These are phyloP conservation scores for Aspergillus phoenicis DNA, from an alignment of 2,329 filamentous ascomycete genomes.

Conservation along the genomic window DNA sequence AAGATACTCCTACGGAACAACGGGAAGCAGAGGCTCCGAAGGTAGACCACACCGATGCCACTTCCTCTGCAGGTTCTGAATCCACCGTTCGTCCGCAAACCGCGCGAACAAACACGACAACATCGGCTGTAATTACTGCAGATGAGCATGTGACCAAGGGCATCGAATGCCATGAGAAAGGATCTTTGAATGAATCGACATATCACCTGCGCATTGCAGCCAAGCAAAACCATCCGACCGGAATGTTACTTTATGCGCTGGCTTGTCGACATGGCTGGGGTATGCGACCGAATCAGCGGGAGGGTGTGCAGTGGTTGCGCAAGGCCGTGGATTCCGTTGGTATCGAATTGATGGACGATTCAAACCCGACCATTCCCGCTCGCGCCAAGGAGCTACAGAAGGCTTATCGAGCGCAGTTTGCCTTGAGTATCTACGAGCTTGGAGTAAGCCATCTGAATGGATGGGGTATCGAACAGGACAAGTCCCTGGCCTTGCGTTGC, in stretches of 20 bases:
- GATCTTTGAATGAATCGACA: constrained; percentile 87
- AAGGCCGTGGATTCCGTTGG: constrained; percentile 85
- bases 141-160: constrained; percentile 91
- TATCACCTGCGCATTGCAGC: constrained; percentile 93
- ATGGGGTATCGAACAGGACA: constrained; percentile 95
- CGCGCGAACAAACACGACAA: constrained; percentile 30
- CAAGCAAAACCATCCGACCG: constrained; percentile 80
- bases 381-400: constrained; percentile 68
- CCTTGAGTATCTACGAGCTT: constrained; percentile 91
- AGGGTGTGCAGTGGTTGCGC: constrained; percentile 88
- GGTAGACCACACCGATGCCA: constrained; percentile 44
- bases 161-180: constrained; percentile 85
- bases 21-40: constrained; percentile 17
- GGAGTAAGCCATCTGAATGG: constrained; percentile 97
- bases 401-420: constrained; percentile 88
- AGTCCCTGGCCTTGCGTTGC: constrained; percentile 80
- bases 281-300: constrained; percentile 86
- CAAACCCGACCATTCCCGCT: constrained; percentile 54
- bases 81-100: constrained; percentile 58
- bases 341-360: constrained; percentile 77
- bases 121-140: constrained; percentile 44
- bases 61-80: constrained; percentile 64
- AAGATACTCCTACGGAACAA: not conserved
- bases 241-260: constrained; percentile 93
- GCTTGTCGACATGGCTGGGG: constrained; percentile 97